phyloP scores from a whole-genome alignment of 1,139 yeast species.

The Arxiozyma slooffiae region DNA sequence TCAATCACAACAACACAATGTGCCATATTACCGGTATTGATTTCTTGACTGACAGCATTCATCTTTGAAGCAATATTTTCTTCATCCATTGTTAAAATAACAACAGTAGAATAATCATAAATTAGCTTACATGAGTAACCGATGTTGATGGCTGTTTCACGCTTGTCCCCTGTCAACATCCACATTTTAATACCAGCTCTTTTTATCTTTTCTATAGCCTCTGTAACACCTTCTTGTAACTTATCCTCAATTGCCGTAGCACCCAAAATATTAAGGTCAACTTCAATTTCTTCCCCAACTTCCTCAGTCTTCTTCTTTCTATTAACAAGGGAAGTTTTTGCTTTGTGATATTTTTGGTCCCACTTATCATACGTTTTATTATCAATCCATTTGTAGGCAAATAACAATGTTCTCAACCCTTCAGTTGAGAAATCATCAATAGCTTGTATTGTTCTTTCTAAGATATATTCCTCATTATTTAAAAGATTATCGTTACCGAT shows the following conservation, averaged over 20 bases:
- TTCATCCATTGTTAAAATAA: constrained; percentile 58
- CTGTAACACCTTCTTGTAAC: constrained; percentile 91
- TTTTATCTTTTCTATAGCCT: constrained; percentile 73
- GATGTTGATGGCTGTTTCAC: constrained; percentile 95
- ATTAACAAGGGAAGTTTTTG: constrained; percentile 64
- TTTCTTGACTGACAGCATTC: constrained; percentile 34
- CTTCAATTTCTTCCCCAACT: constrained; percentile 66
- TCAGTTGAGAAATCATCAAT: constrained; percentile 91
- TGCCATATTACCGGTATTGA: constrained; percentile 62
- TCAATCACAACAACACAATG: constrained; percentile 92
- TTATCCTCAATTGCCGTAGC: constrained; percentile 98
- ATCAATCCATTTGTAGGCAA: constrained; percentile 67
- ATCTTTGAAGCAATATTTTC: constrained; percentile 40
- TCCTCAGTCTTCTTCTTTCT: constrained; percentile 59
- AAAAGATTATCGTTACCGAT: constrained; percentile 57
- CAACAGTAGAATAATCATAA: constrained; percentile 83
- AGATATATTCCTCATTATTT: constrained; percentile 63
- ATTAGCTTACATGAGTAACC: constrained; percentile 91
- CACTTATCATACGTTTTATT: constrained; percentile 52
- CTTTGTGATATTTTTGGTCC: constrained; percentile 58
- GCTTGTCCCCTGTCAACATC: constrained; percentile 97
- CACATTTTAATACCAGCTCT: constrained; percentile 91
- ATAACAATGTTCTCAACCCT: constrained; percentile 81
- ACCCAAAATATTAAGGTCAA: constrained; percentile 58
- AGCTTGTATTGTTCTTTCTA: constrained; percentile 81